phyloP scores from a whole-genome alignment of 768 basidiomycete species.

The Mycena indigotica region DNA sequence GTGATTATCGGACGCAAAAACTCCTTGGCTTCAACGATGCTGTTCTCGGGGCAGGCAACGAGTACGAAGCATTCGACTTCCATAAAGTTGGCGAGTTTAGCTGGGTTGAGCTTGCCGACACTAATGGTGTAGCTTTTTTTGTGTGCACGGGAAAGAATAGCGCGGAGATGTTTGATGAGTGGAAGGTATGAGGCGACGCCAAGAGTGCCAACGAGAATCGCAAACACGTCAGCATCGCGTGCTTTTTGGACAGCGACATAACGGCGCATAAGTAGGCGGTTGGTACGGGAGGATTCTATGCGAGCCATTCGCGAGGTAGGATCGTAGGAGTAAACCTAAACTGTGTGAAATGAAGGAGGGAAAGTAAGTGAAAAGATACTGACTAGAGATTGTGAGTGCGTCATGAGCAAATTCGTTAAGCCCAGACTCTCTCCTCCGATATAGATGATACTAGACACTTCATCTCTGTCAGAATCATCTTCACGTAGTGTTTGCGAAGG shows the following conservation, averaged over 20 bases:
- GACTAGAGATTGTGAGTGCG: background rate
- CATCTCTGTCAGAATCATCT: conserved; percentile 9
- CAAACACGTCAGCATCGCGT: conserved; percentile 90
- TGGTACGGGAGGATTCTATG: conserved; percentile 10
- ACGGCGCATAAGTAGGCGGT: conserved; percentile 77
- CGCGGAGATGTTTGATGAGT: conserved; percentile 79
- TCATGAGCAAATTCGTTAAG: conserved; percentile 44
- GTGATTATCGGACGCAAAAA: conserved; percentile 91
- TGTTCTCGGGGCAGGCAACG: conserved; percentile 94
- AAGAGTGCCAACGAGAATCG: conserved; percentile 92
- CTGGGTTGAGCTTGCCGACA: conserved; percentile 92
- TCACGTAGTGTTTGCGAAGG: conserved; percentile 11
- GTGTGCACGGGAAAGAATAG: conserved; percentile 59
- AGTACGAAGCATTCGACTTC: conserved; percentile 96
- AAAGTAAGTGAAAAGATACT: conserved; percentile 74
- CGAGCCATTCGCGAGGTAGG: background rate
- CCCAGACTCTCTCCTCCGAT: conserved; percentile 81
- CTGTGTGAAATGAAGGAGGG: conserved; percentile 49
- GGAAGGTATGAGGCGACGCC: conserved; percentile 90
- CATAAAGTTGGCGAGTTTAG: conserved; percentile 93
- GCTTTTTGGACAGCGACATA: conserved; percentile 88
- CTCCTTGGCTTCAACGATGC: conserved; percentile 83
- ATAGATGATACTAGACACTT: conserved; percentile 45
- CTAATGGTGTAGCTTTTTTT: conserved; percentile 96
- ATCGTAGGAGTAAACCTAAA: background rate